Evolutionary conservation across 1,139 yeast genomes (phyloP), one percentile per base, ranked within the genome.

Genomic region (Eremothecium sinecaudum): DNA sequence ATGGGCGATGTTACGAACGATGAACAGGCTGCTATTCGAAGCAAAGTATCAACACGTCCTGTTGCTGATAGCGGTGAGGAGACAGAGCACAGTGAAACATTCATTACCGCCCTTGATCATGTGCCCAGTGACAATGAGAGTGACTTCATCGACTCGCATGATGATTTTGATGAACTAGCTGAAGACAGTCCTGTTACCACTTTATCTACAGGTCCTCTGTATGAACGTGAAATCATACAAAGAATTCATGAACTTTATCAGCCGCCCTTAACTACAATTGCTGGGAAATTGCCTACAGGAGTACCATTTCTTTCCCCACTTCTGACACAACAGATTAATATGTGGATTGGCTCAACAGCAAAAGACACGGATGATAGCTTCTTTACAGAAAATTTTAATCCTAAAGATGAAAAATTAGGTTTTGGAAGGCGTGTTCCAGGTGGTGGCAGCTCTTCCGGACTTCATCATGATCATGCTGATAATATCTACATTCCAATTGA

Each of bases 381-480:
- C 9, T 40, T 44, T 36, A 28, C 41, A 5, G 24, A 41, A 19
- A 38, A 33, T 2, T 45, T 49, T 12, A 51, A 58, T 5, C 40
- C 46, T 2, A 29, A 41, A 1, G 40, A 51, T 7, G 32, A 47
- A 1, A 39, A 32, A 25, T 52, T 59, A 13, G 72, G 72, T 0
- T 45, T 75, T 2, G 81, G 79, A 0, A 68, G 70, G 42, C 59
- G 59, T 15, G 53, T 75, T 2, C 75, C 80, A 1, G 67, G 69
- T 1, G 56, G 55, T 1, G 80, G 79, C 1, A 63, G 75, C 0
- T 76, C 84, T 0, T 75, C 86, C 0, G 90, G 90, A 0, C 58
- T 79, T n/a, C 90, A 79, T 47, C 90, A 79, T 51, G 90, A 79
- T 50, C 86, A 79, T 54, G 81, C 87, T 1, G 86, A 79, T 50